Evolutionary conservation across 2,329 filamentous ascomycete genomes (phyloP).

Genomic region (Teratosphaeria nubilosa): DNA sequence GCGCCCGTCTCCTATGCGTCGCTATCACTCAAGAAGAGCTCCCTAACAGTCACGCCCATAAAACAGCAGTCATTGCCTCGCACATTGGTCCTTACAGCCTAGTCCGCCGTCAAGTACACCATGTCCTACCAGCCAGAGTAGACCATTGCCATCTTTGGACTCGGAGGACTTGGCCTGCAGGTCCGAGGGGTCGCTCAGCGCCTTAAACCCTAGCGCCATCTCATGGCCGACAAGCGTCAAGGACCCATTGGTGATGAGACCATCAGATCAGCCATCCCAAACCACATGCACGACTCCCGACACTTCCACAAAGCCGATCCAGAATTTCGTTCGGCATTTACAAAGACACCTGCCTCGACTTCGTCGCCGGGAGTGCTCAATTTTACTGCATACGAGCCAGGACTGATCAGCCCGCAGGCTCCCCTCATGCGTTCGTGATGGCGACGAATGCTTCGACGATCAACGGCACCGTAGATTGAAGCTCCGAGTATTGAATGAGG

Average conservation of each 20-base stretch:
- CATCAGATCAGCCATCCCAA: slow-evolving; percentile 22
- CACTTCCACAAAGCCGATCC: not conserved
- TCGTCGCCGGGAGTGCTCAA: slow-evolving; percentile 15
- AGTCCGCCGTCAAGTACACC: slow-evolving; percentile 30
- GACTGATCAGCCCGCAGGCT: slow-evolving; percentile 9
- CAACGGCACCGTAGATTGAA: slow-evolving; percentile 30
- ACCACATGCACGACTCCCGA: slow-evolving; percentile 18
- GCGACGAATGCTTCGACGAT: slow-evolving; percentile 9
- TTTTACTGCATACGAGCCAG: slow-evolving; percentile 10
- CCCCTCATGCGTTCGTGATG: slow-evolving; percentile 5
- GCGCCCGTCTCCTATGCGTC: too few species aligned
- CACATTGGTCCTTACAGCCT: slow-evolving; percentile 34
- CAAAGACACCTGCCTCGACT: slow-evolving; percentile 16
- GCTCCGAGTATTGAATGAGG: slow-evolving; percentile 28
- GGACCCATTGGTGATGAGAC: slow-evolving; percentile 25
- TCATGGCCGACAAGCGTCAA: slow-evolving; percentile 27
- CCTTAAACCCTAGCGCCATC: slow-evolving; percentile 35
- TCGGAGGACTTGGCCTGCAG: slow-evolving; percentile 35
- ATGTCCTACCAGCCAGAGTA: slow-evolving; percentile 27
- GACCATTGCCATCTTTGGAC: slow-evolving; percentile 32
- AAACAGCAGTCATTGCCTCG: slow-evolving; percentile 26
- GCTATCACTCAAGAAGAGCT: too few species aligned
- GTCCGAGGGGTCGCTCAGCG: slow-evolving; percentile 36
- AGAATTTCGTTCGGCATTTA: slow-evolving; percentile 5
- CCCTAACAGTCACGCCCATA: too few species aligned